Conservation (phyloP, 108 stramenopile genomes). For the Nitzschia palea region DNA sequence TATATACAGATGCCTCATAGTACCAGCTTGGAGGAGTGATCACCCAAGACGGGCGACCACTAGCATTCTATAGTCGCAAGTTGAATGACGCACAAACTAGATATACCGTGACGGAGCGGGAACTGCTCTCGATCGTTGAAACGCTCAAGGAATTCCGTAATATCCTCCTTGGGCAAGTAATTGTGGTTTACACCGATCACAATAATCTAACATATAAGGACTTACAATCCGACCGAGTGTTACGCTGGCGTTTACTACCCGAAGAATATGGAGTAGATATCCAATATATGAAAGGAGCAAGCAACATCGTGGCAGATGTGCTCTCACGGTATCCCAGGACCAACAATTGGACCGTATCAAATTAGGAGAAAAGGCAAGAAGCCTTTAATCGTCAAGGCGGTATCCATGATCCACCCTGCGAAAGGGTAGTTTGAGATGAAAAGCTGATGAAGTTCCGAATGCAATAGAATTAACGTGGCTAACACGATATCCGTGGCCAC, state of each 20-base stretch:
- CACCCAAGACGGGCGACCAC: slow-evolving; percentile 16
- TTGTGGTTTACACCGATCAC: slow-evolving; percentile 45
- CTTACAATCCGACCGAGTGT: neutral
- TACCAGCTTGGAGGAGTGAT: slow-evolving; percentile 37
- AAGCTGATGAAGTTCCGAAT: no score
- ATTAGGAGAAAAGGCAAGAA: no score
- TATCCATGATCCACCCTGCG: no score
- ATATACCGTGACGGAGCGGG: slow-evolving; percentile 45
- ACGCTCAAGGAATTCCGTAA: slow-evolving; percentile 41
- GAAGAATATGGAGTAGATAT: slow-evolving; percentile 34
- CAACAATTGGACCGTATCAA: no score
- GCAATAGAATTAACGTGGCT: no score
- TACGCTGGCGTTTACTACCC: slow-evolving; percentile 29
- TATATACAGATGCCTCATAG: slow-evolving; percentile 41
- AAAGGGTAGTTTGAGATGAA: no score
- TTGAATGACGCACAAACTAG: slow-evolving; percentile 31
- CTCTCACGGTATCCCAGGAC: slow-evolving; percentile 10
- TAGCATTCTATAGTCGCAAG: slow-evolving; percentile 36
- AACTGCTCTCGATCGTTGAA: slow-evolving; percentile 37
- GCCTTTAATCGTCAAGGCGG: no score
- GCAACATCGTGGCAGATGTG: slow-evolving; percentile 22
- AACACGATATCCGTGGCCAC: no score
- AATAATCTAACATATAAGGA: slow-evolving; percentile 31
- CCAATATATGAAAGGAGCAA: slow-evolving; percentile 13
- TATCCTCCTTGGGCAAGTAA: slow-evolving; percentile 33